Evolutionary conservation across 208 protist species (phyloP).

Genomic region (Zelonia costaricensis): DNA sequence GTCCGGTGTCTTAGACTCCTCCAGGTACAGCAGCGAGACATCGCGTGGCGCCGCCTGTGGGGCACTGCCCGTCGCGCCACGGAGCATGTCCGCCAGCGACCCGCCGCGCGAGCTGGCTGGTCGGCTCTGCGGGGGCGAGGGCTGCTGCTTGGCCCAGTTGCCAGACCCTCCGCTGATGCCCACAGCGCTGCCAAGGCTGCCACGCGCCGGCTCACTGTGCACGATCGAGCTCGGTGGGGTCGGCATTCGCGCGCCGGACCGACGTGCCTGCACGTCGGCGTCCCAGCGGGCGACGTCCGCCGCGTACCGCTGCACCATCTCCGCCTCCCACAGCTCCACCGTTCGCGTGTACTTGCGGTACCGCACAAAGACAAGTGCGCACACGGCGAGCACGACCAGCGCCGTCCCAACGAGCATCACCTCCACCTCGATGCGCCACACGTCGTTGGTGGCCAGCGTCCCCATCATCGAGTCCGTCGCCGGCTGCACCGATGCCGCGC

Average conservation of each 20-base stretch:
- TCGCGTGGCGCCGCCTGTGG: background rate
- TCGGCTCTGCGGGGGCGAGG: background rate
- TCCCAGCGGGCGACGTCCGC: background rate
- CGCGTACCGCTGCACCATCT: background rate
- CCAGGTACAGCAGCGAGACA: background rate
- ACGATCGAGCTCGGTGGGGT: background rate
- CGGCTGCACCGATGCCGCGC: background rate
- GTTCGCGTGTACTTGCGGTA: constrained; percentile 8
- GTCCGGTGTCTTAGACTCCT: too few relatives aligned
- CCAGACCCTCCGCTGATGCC: too few relatives aligned
- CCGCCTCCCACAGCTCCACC: constrained; percentile 7
- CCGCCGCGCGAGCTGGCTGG: background rate
- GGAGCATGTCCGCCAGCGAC: background rate
- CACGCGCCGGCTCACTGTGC: too few relatives aligned
- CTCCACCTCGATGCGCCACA: constrained; percentile 10
- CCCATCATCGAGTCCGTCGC: constrained; percentile 5
- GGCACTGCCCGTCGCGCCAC: background rate
- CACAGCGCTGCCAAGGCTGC: too few relatives aligned
- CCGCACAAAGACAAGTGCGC: background rate
- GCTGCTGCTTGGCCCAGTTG: background rate
- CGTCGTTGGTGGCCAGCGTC: background rate
- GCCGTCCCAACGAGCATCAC: background rate
- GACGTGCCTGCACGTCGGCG: background rate
- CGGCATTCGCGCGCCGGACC: background rate
- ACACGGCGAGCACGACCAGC: background rate